Conservation (phyloP, 1,284 basidiomycete species). For the Apiotrichum veenhuisii region DNA sequence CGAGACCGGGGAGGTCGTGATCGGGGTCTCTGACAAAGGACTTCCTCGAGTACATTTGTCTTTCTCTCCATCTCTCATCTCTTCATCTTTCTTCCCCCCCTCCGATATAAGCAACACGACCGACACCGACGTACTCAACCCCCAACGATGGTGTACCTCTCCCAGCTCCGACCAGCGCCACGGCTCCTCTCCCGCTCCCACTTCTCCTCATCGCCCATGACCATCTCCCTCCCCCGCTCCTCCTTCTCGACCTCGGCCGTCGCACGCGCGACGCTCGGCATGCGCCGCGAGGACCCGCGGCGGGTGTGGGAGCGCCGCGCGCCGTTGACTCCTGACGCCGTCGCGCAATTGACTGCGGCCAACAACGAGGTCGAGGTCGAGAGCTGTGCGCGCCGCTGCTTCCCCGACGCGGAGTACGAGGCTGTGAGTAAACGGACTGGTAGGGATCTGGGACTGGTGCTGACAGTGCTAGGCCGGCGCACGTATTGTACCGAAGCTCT, state of each 20-base stretch:
- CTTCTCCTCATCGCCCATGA: neutral
- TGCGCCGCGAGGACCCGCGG: constrained; percentile 70
- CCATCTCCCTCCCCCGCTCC: neutral
- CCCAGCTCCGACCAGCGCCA: neutral
- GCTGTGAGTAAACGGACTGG: constrained; percentile 56
- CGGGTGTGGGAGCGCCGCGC: constrained; percentile 83
- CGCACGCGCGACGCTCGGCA: constrained; percentile 55
- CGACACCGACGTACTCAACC: no score
- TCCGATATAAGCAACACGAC: neutral
- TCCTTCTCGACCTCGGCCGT: neutral
- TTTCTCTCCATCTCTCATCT: neutral
- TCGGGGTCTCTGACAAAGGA: neutral
- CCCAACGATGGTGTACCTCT: constrained; percentile 3
- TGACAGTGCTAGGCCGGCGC: constrained; percentile 65
- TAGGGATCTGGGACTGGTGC: neutral
- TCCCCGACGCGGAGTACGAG: constrained; percentile 60
- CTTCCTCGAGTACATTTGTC: neutral
- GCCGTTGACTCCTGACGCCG: constrained; percentile 71
- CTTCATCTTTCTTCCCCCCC: neutral
- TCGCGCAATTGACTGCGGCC: constrained; percentile 54
- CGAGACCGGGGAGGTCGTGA: no score
- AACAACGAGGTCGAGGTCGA: constrained; percentile 42
- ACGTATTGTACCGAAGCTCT: constrained; percentile 57
- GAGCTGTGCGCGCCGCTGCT: constrained; percentile 67
- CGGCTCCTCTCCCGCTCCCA: neutral